Percentiles rank a stretch among this genome's conserved stretches.
phyloP scores from a whole-genome alignment of 1,284 basidiomycete species.

The Cystobasidiaceae sp. region DNA sequence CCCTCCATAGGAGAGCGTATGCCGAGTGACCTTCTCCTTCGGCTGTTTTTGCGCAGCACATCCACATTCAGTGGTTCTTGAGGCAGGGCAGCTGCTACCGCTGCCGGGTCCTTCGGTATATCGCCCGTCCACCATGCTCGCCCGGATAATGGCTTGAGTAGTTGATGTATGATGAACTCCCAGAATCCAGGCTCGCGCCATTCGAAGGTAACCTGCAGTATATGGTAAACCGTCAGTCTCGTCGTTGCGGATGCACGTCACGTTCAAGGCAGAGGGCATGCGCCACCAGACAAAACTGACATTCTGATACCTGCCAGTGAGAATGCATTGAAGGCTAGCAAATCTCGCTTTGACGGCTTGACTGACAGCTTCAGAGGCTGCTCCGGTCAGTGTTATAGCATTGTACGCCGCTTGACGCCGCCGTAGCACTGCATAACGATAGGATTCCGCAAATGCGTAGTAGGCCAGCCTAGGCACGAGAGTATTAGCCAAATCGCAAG shows the following conservation, averaged over 20 bases:
- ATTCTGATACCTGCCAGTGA: slow-evolving; percentile 16
- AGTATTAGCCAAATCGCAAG: neutral
- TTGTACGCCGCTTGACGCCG: neutral
- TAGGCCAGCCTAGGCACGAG: slow-evolving; percentile 13
- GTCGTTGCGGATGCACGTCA: neutral
- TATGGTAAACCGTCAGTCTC: too few species aligned
- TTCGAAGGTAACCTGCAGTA: slow-evolving; percentile 45
- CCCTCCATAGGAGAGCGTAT: too few species aligned
- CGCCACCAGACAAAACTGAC: neutral
- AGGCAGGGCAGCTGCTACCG: slow-evolving; percentile 45
- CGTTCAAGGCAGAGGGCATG: neutral
- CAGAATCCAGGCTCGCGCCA: slow-evolving; percentile 53
- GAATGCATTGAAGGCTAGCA: neutral
- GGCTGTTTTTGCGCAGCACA: slow-evolving; percentile 43
- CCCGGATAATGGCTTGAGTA: slow-evolving; percentile 36
- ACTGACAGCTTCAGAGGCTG: neutral
- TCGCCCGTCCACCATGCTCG: slow-evolving; percentile 43
- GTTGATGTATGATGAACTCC: slow-evolving; percentile 41
- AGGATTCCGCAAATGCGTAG: slow-evolving; percentile 18
- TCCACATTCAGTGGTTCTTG: slow-evolving; percentile 45
- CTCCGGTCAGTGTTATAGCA: neutral
- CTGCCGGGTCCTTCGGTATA: slow-evolving; percentile 39
- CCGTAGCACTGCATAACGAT: neutral
- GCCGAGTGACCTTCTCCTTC: too few species aligned
- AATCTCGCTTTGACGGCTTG: slow-evolving; percentile 15